phyloP scores from a whole-genome alignment of 2,329 filamentous ascomycete genomes.

The Beauveria australis region DNA sequence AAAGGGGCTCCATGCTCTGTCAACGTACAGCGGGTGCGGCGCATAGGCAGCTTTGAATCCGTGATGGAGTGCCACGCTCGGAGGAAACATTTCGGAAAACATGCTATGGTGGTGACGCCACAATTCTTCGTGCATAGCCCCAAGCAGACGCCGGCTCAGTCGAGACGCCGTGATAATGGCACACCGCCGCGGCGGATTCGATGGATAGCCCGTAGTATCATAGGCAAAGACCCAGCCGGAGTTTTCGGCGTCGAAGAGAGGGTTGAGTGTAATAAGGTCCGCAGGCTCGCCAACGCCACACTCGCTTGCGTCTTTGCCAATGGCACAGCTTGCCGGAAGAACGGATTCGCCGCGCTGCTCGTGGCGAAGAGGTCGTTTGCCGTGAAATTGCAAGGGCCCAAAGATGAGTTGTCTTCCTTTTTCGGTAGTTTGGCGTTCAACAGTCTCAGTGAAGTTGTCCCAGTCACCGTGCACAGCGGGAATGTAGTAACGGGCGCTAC shows the following conservation, averaged over 20 bases:
- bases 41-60: slow-evolving; percentile 72
- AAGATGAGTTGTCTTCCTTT: slow-evolving; percentile 52
- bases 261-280: slow-evolving; percentile 70
- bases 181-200: slow-evolving; percentile 57
- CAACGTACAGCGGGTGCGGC: slow-evolving; percentile 73
- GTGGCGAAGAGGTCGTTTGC: slow-evolving; percentile 36
- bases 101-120: slow-evolving; percentile 59
- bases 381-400: slow-evolving; percentile 53
- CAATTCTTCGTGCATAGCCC: slow-evolving; percentile 69
- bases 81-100: slow-evolving; percentile 76
- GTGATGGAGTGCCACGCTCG: slow-evolving; percentile 62
- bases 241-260: slow-evolving; percentile 62
- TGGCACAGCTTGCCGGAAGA: slow-evolving; percentile 47
- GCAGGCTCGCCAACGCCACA: slow-evolving; percentile 66
- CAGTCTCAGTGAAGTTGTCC: slow-evolving; percentile 61
- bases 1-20: slow-evolving; percentile 63
- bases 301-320: slow-evolving; percentile 38
- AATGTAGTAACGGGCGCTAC: slow-evolving; percentile 68
- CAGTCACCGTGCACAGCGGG: slow-evolving; percentile 61
- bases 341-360: slow-evolving; percentile 45
- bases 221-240: slow-evolving; percentile 67
- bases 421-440: slow-evolving; percentile 50
- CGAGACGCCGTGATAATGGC: slow-evolving; percentile 66
- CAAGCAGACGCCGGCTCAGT: slow-evolving; percentile 56
- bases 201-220: slow-evolving; percentile 61